Conservation (phyloP, 352 stramenopile genomes). For the Globisporangium takayamanum region DNA sequence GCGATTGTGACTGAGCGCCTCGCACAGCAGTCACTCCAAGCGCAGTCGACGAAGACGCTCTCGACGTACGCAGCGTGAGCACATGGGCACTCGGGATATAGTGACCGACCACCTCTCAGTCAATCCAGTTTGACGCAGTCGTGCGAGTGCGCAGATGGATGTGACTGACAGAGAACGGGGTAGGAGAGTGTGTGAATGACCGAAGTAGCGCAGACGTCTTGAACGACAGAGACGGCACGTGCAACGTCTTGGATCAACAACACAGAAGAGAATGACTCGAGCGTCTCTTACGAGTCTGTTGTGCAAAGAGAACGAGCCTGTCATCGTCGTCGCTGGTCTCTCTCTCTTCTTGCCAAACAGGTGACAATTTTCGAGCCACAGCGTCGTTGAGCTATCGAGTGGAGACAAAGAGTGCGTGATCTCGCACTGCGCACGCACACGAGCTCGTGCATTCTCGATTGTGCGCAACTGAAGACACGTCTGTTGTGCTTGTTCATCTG, state of each 20-base stretch:
- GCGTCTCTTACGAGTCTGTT: no score
- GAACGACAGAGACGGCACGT: neutral
- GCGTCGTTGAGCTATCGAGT: no score
- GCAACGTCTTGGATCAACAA: no score
- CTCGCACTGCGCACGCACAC: no score
- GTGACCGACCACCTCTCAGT: no score
- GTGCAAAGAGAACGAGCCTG: no score
- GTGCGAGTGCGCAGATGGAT: neutral
- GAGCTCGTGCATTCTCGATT: neutral
- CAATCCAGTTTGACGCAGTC: neutral
- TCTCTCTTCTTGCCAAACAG: no score
- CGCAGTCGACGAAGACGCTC: neutral
- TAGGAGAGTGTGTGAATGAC: neutral
- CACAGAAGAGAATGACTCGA: no score
- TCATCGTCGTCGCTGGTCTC: no score
- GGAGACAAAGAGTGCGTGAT: neutral
- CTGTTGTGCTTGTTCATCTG: no score
- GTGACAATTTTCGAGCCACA: no score
- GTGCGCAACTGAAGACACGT: neutral
- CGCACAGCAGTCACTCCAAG: constrained; percentile 17
- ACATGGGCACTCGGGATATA: neutral
- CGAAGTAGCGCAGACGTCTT: neutral
- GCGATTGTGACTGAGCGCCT: constrained; percentile 23
- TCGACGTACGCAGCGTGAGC: constrained; percentile 6
- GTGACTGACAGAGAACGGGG: neutral